Conservation (phyloP, 2,329 filamentous ascomycete genomes). For the Pseudocercospora fuligena region DNA sequence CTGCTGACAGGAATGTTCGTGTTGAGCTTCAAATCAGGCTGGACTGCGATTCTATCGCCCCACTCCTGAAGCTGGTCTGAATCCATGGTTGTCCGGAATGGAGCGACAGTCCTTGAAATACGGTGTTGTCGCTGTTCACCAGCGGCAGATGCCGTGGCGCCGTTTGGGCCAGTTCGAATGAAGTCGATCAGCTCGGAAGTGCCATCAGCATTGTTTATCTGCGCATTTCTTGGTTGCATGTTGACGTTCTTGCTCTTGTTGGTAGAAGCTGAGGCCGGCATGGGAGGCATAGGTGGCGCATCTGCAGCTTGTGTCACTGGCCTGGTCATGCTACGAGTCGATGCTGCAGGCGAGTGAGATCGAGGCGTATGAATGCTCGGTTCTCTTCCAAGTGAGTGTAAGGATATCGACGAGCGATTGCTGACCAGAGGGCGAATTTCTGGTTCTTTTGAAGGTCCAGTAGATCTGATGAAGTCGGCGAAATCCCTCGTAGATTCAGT, state of each 20-base stretch:
- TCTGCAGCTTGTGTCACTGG: slow-evolving; percentile 19
- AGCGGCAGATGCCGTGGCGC: slow-evolving; percentile 45
- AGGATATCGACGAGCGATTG: slow-evolving; percentile 34
- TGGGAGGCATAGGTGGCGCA: slow-evolving; percentile 33
- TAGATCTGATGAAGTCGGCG: slow-evolving; percentile 86
- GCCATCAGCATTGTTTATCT: slow-evolving; percentile 66
- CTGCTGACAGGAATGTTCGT: slow-evolving; percentile 17
- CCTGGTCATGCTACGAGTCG: slow-evolving; percentile 26
- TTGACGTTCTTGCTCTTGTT: slow-evolving; percentile 28
- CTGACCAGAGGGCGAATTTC: slow-evolving; percentile 28
- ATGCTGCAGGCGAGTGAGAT: slow-evolving; percentile 33
- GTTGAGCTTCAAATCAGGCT: slow-evolving; percentile 30
- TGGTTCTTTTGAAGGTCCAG: slow-evolving; percentile 63
- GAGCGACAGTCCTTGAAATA: slow-evolving; percentile 81
- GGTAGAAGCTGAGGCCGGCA: slow-evolving; percentile 32
- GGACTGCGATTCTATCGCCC: slow-evolving; percentile 38
- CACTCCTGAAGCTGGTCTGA: slow-evolving; percentile 71
- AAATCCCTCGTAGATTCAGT: slow-evolving; percentile 79
- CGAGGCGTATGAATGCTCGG: slow-evolving; percentile 21
- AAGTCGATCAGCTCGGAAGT: slow-evolving; percentile 94
- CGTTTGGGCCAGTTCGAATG: slow-evolving; percentile 77
- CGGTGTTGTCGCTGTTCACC: slow-evolving; percentile 58
- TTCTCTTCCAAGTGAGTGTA: slow-evolving; percentile 23
- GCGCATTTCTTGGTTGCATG: slow-evolving; percentile 51
- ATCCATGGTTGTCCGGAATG: slow-evolving; percentile 84